phyloP scores from a whole-genome alignment of 2,329 filamentous ascomycete genomes.

The Monosporascus sp. region DNA sequence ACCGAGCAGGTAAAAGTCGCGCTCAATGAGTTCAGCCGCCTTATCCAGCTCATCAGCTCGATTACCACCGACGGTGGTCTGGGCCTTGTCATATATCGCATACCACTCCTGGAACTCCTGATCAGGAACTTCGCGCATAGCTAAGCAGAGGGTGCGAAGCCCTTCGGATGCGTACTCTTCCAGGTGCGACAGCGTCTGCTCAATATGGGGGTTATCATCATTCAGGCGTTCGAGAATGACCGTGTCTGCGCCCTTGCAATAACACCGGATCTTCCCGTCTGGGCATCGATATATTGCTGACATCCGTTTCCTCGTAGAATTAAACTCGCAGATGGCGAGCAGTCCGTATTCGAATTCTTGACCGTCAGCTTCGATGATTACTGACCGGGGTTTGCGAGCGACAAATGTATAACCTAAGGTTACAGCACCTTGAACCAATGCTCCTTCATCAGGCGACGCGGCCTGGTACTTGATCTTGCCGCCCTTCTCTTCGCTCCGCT shows the following conservation, averaged over 20 bases:
- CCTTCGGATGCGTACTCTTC: slow-evolving; percentile 98
- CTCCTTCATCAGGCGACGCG: slow-evolving; percentile 93
- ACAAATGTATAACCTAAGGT: slow-evolving; percentile 83
- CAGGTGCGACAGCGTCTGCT: slow-evolving; percentile 87
- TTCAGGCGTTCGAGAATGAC: slow-evolving; percentile 90
- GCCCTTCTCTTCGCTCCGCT: slow-evolving; percentile 70
- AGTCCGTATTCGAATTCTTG: slow-evolving; percentile 79
- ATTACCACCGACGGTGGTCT: slow-evolving; percentile 86
- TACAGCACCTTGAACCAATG: slow-evolving; percentile 88
- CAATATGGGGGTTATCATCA: slow-evolving; percentile 78
- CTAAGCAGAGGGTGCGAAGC: slow-evolving; percentile 86
- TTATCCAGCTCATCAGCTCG: slow-evolving; percentile 95
- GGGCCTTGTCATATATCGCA: slow-evolving; percentile 78
- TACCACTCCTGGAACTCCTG: slow-evolving; percentile 85
- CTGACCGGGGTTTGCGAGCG: slow-evolving; percentile 81
- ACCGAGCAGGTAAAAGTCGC: slow-evolving; percentile 83
- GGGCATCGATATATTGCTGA: slow-evolving; percentile 95
- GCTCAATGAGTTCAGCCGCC: slow-evolving; percentile 91
- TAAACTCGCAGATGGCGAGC: slow-evolving; percentile 97
- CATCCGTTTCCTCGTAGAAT: slow-evolving; percentile 96
- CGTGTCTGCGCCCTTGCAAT: slow-evolving; percentile 95
- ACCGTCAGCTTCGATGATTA: slow-evolving; percentile 75
- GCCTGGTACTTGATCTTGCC: slow-evolving; percentile 94
- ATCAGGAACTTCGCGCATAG: slow-evolving; percentile 89
- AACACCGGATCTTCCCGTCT: slow-evolving; percentile 88